These are phyloP conservation scores for Trichocomaceae sp. DNA, from an alignment of 2,329 filamentous ascomycete genomes.

Conservation along the genomic window DNA sequence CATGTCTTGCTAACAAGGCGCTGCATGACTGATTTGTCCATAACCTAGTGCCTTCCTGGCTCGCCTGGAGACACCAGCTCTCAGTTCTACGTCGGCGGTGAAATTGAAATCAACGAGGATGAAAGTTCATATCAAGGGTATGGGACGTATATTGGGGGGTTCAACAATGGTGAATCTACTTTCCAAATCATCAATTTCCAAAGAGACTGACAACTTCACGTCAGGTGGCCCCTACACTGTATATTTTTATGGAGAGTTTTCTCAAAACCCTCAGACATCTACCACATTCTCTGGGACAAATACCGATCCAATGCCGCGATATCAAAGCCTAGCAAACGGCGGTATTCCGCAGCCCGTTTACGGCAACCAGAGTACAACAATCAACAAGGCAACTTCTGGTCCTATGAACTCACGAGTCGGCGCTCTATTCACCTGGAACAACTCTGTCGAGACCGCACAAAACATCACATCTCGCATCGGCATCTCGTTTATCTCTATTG, in stretches of 20 bases:
- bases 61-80: slow-evolving; percentile 31
- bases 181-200: neutral
- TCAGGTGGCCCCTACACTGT: slow-evolving; percentile 35
- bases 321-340: slow-evolving; percentile 51
- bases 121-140: slow-evolving; percentile 42
- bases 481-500: slow-evolving; percentile 59
- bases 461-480: slow-evolving; percentile 57
- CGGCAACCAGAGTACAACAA: slow-evolving; percentile 40
- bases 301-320: slow-evolving; percentile 30
- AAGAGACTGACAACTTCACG: neutral
- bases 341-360: slow-evolving; percentile 50
- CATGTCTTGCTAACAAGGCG: neutral
- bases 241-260: slow-evolving; percentile 42
- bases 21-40: slow-evolving; percentile 7
- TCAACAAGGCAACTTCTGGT: slow-evolving; percentile 49
- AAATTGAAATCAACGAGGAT: slow-evolving; percentile 33
- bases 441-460: slow-evolving; percentile 35
- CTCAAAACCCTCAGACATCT: slow-evolving; percentile 26
- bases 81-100: slow-evolving; percentile 40
- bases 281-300: slow-evolving; percentile 33
- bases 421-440: slow-evolving; percentile 55
- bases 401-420: slow-evolving; percentile 51
- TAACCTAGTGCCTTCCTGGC: slow-evolving; percentile 42
- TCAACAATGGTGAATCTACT: slow-evolving; percentile 31
- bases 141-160: slow-evolving; percentile 44